Percentiles rank a stretch among this genome's conserved stretches.
Evolutionary conservation across 768 basidiomycete species (phyloP).

Genomic region (Boletus sp.): DNA sequence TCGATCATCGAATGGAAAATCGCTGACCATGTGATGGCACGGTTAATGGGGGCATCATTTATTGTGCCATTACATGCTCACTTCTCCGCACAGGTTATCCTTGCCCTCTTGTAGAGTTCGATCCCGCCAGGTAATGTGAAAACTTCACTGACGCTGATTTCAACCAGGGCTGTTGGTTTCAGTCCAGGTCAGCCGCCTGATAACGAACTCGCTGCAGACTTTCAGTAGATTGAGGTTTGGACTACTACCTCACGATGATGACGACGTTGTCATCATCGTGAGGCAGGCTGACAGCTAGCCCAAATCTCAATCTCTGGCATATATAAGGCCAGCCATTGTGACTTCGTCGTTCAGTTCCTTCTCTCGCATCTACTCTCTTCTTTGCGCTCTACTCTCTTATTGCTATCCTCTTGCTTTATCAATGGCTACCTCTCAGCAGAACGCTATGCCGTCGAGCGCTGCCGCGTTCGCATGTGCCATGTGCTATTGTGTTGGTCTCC

Average conservation of each 20-base stretch:
- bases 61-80: background rate
- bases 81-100: background rate
- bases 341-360: background rate
- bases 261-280: background rate
- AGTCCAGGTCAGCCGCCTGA: background rate
- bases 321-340: conserved; percentile 3
- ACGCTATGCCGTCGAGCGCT: background rate
- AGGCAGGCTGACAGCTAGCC: background rate
- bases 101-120: background rate
- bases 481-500: background rate
- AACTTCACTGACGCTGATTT: background rate
- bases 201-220: background rate
- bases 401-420: background rate
- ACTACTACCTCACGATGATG: background rate
- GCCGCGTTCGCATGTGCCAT: conserved; percentile 1
- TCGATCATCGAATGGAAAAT: conserved; percentile 3
- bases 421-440: conserved; percentile 2
- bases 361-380: background rate
- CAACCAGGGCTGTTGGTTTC: background rate
- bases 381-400: background rate
- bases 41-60: background rate
- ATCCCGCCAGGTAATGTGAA: conserved; percentile 1
- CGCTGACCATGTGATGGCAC: background rate
- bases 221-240: background rate
- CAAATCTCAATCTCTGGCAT: background rate